A percentile compares a stretch with the other conserved stretches of the same genome.
phyloP scores from a whole-genome alignment of 495 filamentous ascomycete genomes.

The Hypoxylon lienhwacheense region DNA sequence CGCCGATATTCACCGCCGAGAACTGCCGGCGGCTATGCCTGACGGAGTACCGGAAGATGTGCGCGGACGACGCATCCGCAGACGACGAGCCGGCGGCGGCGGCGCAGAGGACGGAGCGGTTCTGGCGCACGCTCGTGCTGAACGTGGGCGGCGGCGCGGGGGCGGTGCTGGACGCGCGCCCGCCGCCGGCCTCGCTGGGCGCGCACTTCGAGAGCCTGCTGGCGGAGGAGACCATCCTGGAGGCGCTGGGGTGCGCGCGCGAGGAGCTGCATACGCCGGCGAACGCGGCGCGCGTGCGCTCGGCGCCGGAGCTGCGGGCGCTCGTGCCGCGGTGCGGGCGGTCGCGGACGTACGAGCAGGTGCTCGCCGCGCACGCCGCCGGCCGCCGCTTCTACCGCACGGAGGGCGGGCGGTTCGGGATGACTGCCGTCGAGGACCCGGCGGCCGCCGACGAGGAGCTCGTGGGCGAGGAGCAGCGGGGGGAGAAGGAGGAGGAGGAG shows the following conservation, averaged over 20 bases:
- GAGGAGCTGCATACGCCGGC: conserved; percentile 21
- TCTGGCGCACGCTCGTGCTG: conserved; percentile 33
- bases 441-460: conserved; percentile 4
- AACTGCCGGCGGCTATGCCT: conserved; percentile 20
- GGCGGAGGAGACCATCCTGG: conserved; percentile 23
- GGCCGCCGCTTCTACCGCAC: conserved; percentile 33
- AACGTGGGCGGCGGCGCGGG: conserved; percentile 2
- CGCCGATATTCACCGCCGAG: conserved; percentile 24
- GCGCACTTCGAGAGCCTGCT: conserved; percentile 23
- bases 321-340: conserved; percentile 18
- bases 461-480: not conserved
- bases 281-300: conserved; percentile 13
- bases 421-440: conserved; percentile 28
- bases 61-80: not conserved
- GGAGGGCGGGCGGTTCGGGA: conserved; percentile 22
- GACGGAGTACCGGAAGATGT: conserved; percentile 15
- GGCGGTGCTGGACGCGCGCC: not conserved
- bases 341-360: conserved; percentile 4
- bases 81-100: not conserved
- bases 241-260: conserved; percentile 22
- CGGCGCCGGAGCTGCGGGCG: conserved; percentile 15
- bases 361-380: not conserved
- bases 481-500: not conserved
- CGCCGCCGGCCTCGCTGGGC: not conserved
- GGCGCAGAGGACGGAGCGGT: conserved; percentile 9